Evolutionary conservation across 2,329 filamentous ascomycete genomes (phyloP), one percentile per base, ranked within the genome.

Genomic region (Neospermospora avenae): DNA sequence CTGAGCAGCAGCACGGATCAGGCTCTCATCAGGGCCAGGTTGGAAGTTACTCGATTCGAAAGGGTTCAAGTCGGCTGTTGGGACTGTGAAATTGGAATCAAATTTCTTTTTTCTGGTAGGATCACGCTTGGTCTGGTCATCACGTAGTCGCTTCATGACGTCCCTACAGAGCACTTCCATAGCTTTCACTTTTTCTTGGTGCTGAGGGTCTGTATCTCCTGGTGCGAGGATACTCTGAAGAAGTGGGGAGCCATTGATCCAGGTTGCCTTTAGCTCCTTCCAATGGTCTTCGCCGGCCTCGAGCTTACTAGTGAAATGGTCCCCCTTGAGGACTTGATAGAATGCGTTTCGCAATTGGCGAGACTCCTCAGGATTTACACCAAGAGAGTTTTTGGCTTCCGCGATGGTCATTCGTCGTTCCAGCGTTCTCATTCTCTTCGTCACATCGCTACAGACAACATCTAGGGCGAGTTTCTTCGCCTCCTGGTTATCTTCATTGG

Each of bases 391-490:
- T 72, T 91, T 93, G 4, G 89, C 89, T 60, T 92, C 87, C 1
- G 84, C 81, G 46, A 93, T 82, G 0, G 85, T 87, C 81, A 93
- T 86, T n/a, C 83, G 79, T 35, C 79, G 81, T 52, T 85, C 83
- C 59, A 84, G 72, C 13, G 77, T 84, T 68, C 90, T 84, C 78
- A 93, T 86, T 20, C 88, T 80, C 74, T 95, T 95, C 1, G 89
- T 93, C 31, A 93, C 88, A 74, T 93, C 90, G 28, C 84, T 88
- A 70, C 89, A 92, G 24, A 96, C 86, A 48, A 91, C 83, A 71
- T 96, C 90, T 4, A 96, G 77, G 0, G 90, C 89, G 48, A 91
- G 78, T 39, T 81, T 81, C 70, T 87, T 89, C 44, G 80, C 77
- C 45, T 88, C 85, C 16, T 82, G 73, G 22, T 85, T 78, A 3